Evolutionary conservation across 192 early-diverging fungal species (phyloP).

Genomic region (Backusella macrospora): DNA sequence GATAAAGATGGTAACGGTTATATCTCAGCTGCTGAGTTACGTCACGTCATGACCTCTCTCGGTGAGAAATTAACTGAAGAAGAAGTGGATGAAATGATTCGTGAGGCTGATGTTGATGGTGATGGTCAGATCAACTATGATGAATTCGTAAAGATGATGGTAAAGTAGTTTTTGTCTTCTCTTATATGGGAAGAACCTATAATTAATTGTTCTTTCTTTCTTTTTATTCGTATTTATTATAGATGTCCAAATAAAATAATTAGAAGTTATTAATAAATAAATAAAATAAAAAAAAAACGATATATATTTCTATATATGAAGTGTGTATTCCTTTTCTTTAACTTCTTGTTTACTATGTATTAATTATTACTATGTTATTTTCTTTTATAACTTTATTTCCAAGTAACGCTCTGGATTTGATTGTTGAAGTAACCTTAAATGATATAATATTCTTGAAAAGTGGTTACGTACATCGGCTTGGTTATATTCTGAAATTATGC

Average conservation of each 20-base stretch:
- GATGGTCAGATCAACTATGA: constrained; percentile 92
- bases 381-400: neutral
- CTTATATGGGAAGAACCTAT: neutral
- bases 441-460: neutral
- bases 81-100: constrained; percentile 66
- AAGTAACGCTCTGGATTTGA: neutral
- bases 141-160: constrained; percentile 89
- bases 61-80: constrained; percentile 54
- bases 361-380: constrained; percentile 1
- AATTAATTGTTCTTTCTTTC: neutral
- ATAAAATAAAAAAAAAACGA: neutral
- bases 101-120: constrained; percentile 82
- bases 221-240: neutral
- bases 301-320: neutral
- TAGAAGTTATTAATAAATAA: constrained; percentile 7
- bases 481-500: constrained; percentile 47
- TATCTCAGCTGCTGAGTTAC: constrained; percentile 87
- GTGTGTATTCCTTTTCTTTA: too few relatives aligned
- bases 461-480: neutral
- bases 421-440: neutral
- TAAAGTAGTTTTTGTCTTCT: neutral
- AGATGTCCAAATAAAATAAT: constrained; percentile 19
- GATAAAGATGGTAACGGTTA: constrained; percentile 92
- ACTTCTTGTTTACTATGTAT: neutral
- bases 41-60: constrained; percentile 87